phyloP scores from a whole-genome alignment of 2,329 filamentous ascomycete genomes.

The Beauveria medogensis region DNA sequence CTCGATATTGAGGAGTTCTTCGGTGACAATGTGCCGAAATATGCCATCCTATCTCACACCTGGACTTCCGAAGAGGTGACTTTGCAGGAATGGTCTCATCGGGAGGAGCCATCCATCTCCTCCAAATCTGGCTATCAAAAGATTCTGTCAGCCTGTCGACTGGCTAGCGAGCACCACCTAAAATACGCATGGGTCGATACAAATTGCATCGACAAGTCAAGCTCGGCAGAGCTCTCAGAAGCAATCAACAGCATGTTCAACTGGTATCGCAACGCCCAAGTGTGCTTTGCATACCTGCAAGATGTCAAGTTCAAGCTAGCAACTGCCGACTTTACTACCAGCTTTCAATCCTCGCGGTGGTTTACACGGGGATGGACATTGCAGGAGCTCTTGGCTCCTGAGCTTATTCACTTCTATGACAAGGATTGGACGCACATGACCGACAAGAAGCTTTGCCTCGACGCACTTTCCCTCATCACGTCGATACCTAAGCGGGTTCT shows the following conservation, averaged over 20 bases:
- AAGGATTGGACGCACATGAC: constrained; percentile 16
- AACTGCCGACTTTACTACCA: background rate
- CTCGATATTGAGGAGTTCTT: background rate
- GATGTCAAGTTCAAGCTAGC: constrained; percentile 9
- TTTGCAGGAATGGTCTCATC: background rate
- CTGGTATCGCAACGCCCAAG: background rate
- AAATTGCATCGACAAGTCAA: background rate
- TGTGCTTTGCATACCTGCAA: background rate
- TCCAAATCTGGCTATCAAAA: background rate
- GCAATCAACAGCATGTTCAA: background rate
- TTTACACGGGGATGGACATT: constrained; percentile 12
- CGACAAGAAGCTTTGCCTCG: constrained; percentile 12
- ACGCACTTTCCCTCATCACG: constrained; percentile 13
- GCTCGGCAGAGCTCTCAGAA: background rate
- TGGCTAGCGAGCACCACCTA: constrained; percentile 8
- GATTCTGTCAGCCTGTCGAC: background rate
- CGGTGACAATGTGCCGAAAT: constrained; percentile 13
- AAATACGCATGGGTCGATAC: constrained; percentile 22
- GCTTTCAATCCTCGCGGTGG: constrained; percentile 15
- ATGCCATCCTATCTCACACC: constrained; percentile 19
- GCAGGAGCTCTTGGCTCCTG: constrained; percentile 20
- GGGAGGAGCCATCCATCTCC: background rate
- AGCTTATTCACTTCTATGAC: constrained; percentile 17
- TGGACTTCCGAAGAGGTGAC: constrained; percentile 12
- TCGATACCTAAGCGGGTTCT: constrained; percentile 14